Base-by-base conservation (phyloP, 352 stramenopile genomes). In the Globisporangium radiosum region DNA sequence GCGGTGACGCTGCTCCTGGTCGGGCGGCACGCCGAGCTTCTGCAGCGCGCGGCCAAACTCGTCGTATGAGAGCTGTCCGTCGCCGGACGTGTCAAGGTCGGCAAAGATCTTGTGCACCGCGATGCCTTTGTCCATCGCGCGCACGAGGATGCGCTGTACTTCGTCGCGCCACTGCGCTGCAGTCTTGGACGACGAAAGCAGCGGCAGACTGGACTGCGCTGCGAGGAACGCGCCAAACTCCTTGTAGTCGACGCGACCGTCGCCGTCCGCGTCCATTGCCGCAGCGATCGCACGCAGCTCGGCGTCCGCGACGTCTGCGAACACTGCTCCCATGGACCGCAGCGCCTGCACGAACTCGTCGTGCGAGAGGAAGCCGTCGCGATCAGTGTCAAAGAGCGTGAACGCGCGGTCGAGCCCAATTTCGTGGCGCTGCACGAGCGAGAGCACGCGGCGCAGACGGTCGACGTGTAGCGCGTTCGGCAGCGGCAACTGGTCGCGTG, bases 61-160 rank as follows among this genome's bases (percentile, higher is more conserved):
- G 4, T 73, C 68, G 5, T 66, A 73, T 13, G 74, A 86, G 4
- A 92, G 54, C 3, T 74, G 84, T 0, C 78, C 81, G 57, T 91
- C 81, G 9, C 75, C 64, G 0, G 78, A 90, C 3, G 60, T 40
- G 39, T 92, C 83, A 4, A 92, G 66, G 38, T 88, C 65, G 14
- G 66, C 62, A 59, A 92, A 92, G 7, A 92, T 71, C 25, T 89
- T 68, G 39, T 88, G 75, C 4, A 90, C 66, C 0, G 60, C 60
- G 3, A 90, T 65, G 0, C 78, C 80, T 62, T 88, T 87, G 43
- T 85, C 72, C 47, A 78, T 63, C 9, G 78, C 75, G 36, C 78
- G 69, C 10, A 64, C 17, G 6, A 92, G 50, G 11, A 92, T 72
- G 2, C 73, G 70, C 36, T 79, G 74, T 2, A 90, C 62, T 19